Percentiles rank a stretch among this genome's conserved stretches.
phyloP scores from a whole-genome alignment of 345 rosid species.

The Orychophragmus violaceus region DNA sequence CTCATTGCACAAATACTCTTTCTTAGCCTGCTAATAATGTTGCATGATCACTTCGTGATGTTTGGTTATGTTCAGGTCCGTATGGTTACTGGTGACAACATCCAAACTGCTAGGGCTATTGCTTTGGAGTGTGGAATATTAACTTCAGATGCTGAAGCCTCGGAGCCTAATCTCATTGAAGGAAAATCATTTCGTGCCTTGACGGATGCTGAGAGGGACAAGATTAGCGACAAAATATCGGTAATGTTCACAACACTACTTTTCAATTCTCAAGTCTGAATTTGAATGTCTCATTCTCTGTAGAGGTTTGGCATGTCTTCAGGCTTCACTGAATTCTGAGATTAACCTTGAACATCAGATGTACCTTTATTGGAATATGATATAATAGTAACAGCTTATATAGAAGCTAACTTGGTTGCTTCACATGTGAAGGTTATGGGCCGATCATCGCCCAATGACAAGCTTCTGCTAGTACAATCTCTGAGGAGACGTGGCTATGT shows the following conservation, averaged over 20 bases:
- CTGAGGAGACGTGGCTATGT: slow-evolving; percentile 62
- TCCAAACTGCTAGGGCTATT: slow-evolving; percentile 90
- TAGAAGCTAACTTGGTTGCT: slow-evolving; percentile 1
- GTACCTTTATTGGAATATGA: neutral
- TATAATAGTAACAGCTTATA: neutral
- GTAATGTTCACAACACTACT: slow-evolving; percentile 31
- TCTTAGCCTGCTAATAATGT: neutral
- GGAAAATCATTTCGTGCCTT: slow-evolving; percentile 71
- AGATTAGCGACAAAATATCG: slow-evolving; percentile 58
- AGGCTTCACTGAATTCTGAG: neutral
- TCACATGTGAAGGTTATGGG: slow-evolving; percentile 67
- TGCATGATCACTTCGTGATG: neutral
- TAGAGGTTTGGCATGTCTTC: neutral
- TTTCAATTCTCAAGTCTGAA: neutral
- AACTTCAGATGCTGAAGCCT: slow-evolving; percentile 49
- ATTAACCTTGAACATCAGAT: neutral
- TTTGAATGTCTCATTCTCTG: neutral
- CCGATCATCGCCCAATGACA: slow-evolving; percentile 85
- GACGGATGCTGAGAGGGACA: slow-evolving; percentile 64
- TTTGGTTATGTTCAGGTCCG: slow-evolving; percentile 53
- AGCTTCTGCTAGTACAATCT: slow-evolving; percentile 80
- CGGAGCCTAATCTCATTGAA: slow-evolving; percentile 70
- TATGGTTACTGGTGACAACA: slow-evolving; percentile 97
- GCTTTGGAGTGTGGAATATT: slow-evolving; percentile 95
- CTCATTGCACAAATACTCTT: too few relatives aligned